Percentiles rank a stretch among this genome's conserved stretches.
These are phyloP conservation scores for Aspergillus piperis DNA, from an alignment of 2,329 filamentous ascomycete genomes.

Conservation along the genomic window DNA sequence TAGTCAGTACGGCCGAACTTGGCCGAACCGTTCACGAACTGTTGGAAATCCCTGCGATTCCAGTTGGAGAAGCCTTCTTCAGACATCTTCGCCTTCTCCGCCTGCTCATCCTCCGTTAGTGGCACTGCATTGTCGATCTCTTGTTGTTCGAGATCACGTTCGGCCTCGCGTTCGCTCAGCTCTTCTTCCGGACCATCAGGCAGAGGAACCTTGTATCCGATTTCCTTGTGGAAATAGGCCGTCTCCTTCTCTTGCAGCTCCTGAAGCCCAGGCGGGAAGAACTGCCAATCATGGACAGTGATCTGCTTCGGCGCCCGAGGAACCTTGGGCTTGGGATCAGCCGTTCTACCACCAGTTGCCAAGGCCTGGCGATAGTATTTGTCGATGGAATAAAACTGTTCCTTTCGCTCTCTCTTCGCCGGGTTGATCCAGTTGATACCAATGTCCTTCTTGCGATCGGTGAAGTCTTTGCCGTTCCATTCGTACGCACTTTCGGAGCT, in stretches of 20 bases:
- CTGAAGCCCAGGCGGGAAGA: conserved; percentile 80
- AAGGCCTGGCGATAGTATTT: conserved; percentile 96
- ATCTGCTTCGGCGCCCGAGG: conserved; percentile 95
- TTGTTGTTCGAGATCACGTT: conserved; percentile 82
- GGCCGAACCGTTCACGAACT: conserved; percentile 93
- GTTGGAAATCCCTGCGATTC: conserved; percentile 97
- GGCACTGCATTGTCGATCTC: conserved; percentile 91
- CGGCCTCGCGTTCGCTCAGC: conserved; percentile 79
- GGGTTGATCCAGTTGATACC: conserved; percentile 97
- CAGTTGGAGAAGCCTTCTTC: conserved; percentile 87
- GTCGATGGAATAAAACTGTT: conserved; percentile 97
- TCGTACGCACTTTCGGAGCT: conserved; percentile 96
- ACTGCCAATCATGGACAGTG: conserved; percentile 92
- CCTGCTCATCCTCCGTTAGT: conserved; percentile 84
- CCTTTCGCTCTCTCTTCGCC: conserved; percentile 95
- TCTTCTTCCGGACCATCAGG: conserved; percentile 85
- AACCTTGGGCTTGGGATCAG: conserved; percentile 89
- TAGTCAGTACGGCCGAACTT: conserved; percentile 89
- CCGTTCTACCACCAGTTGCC: conserved; percentile 73
- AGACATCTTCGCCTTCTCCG: conserved; percentile 80
- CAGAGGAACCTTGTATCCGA: conserved; percentile 91
- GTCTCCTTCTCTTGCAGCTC: conserved; percentile 97
- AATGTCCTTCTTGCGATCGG: conserved; percentile 86
- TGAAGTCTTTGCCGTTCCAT: conserved; percentile 98
- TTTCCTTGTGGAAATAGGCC: conserved; percentile 92